Evolutionary conservation across 805 yeast genomes (phyloP).

Genomic region (Monosporozyma aerobia): DNA sequence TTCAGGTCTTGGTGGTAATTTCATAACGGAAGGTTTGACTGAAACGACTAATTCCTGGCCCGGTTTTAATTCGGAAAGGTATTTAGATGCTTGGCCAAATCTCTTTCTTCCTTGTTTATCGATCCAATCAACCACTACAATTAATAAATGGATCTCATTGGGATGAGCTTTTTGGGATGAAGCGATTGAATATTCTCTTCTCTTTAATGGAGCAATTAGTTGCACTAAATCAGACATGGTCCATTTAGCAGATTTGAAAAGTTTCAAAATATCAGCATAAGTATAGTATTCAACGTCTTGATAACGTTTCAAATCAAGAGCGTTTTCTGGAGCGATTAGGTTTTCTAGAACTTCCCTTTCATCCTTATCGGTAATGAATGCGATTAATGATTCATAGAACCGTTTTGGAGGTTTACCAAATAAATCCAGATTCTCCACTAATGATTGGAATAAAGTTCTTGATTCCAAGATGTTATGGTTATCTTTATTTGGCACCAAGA

Average conservation of each 20-base stretch:
- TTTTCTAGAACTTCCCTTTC: constrained; percentile 55
- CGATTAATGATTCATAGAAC: constrained; percentile 77
- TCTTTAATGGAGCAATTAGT: constrained; percentile 77
- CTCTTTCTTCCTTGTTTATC: constrained; percentile 79
- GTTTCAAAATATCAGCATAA: constrained; percentile 71
- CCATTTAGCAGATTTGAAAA: constrained; percentile 79
- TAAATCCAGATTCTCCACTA: constrained; percentile 73
- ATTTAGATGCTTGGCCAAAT: constrained; percentile 92
- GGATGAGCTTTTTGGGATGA: constrained; percentile 91
- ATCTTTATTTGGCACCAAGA: constrained; percentile 65
- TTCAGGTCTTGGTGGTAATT: constrained; percentile 75
- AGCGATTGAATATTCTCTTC: constrained; percentile 97
- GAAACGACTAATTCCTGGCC: constrained; percentile 87
- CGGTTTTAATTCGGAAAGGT: constrained; percentile 63
- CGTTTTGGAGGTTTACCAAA: constrained; percentile 95
- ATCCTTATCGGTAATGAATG: constrained; percentile 57
- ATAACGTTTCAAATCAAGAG: constrained; percentile 70
- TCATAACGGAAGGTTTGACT: constrained; percentile 96
- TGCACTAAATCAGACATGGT: constrained; percentile 56
- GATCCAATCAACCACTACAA: constrained; percentile 94
- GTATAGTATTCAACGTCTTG: constrained; percentile 77
- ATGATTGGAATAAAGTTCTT: constrained; percentile 74
- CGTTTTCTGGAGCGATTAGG: constrained; percentile 72
- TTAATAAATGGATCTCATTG: constrained; percentile 79
- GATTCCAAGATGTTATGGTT: constrained; percentile 48